phyloP scores from a whole-genome alignment of 176 grass and related monocot genomes.

The Hyparrhenia diplandra region DNA sequence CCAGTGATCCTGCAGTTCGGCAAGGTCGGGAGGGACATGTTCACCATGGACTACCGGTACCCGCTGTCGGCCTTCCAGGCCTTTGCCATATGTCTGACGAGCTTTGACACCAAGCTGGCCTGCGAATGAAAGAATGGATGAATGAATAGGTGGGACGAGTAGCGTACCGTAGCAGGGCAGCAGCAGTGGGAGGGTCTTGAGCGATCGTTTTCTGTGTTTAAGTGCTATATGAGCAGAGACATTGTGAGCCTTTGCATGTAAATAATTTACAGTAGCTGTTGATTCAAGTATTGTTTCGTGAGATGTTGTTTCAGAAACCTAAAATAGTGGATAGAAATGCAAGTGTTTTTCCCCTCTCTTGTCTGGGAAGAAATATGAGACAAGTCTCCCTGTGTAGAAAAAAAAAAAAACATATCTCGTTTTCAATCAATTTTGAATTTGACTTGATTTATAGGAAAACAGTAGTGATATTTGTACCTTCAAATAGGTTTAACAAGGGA shows the following conservation, averaged over 20 bases:
- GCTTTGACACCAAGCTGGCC: slow-evolving; percentile 87
- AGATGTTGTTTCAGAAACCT: background rate
- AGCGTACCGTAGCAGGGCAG: background rate
- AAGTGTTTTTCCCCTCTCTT: background rate
- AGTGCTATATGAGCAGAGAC: background rate
- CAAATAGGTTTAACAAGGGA: too few relatives aligned
- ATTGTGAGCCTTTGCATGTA: background rate
- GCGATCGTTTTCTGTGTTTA: background rate
- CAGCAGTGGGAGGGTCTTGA: background rate
- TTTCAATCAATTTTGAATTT: background rate
- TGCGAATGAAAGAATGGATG: slow-evolving; percentile 34
- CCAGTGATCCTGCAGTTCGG: slow-evolving; percentile 74
- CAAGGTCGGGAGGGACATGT: slow-evolving; percentile 73
- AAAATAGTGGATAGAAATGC: background rate
- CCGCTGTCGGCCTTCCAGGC: slow-evolving; percentile 87
- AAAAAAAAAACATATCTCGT: background rate
- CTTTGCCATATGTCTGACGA: slow-evolving; percentile 81
- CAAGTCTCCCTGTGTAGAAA: background rate
- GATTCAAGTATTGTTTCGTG: background rate
- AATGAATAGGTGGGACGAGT: slow-evolving; percentile 32
- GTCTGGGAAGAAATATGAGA: background rate
- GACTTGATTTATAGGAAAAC: too few relatives aligned
- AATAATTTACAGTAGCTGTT: background rate
- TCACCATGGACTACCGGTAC: slow-evolving; percentile 89
- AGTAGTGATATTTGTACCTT: too few relatives aligned